Evolutionary conservation across 2,329 filamentous ascomycete genomes (phyloP), one percentile per base, ranked within the genome.

Genomic region (Aspergillus hiratsukae): DNA sequence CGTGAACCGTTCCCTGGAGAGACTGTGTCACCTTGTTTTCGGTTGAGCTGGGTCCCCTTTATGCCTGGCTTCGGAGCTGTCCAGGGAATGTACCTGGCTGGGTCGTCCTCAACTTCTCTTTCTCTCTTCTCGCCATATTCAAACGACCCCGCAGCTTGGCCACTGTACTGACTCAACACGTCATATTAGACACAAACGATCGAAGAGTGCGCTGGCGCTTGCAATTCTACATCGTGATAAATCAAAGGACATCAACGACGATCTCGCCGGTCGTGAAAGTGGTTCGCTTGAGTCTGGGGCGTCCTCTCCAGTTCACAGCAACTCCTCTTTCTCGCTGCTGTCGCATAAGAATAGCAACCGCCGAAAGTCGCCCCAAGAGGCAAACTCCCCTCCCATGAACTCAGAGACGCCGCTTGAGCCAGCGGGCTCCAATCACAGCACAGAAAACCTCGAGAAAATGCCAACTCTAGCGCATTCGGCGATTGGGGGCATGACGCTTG

Each of bases 401-500:
- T 61, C 58, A 28, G 66, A 69, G 40, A 59, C 54, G 37, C 54
- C 64, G 17, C 63, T 69, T 48, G 72, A 74, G 52, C 62, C 66
- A 54, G 54, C 60, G 31, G 48, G 66, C 56, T 57, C 67, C 54
- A 61, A 64, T 53, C 60, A 62, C 40, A 69, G 58, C 56, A 56
- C 53, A 40, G 66, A 67, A 37, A 61, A 55, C 52, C 66, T 59
- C 55, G 74, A 67, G 58, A 74, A 66, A 67, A 67, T 65, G 56
- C 71, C 65, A 58, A 71, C 69, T 65, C 53, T 66, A 60, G 57
- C 67, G 58, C 67, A 61, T 65, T 68, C 58, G 64, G 71, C 66
- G 57, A 68, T 54, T 64, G 66, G 61, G 29, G 69, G 66, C 59
- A 72, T 77, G 60, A 86, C 85, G 25, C 89, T 99, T 57, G 92